Evolutionary conservation across 2,329 filamentous ascomycete genomes (phyloP).

Genomic region (Exserohilum rostratum): DNA sequence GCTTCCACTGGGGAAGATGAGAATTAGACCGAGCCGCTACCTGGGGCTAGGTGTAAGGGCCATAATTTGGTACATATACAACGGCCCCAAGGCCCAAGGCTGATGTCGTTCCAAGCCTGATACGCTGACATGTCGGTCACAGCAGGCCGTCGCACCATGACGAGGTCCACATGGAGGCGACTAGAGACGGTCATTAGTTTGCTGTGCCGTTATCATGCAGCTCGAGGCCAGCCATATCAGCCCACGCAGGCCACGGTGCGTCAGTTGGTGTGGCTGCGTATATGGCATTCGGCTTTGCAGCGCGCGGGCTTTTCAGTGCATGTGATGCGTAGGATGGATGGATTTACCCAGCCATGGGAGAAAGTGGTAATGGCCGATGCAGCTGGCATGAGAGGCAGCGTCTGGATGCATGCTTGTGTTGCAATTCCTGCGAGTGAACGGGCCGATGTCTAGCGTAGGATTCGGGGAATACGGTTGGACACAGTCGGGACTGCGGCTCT

Average conservation of each 20-base stretch:
- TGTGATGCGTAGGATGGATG: not conserved
- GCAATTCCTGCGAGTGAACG: conserved; percentile 3
- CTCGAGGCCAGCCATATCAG: conserved; percentile 3
- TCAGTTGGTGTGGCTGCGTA: not conserved
- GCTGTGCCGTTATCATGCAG: conserved; percentile 18
- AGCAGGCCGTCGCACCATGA: not conserved
- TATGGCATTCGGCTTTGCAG: not conserved
- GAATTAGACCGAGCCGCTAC: conserved; percentile 4
- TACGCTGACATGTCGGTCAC: conserved; percentile 3
- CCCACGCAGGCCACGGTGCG: conserved; percentile 5
- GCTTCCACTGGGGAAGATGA: not conserved
- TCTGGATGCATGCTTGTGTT: not conserved
- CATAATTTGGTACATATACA: conserved; percentile 11
- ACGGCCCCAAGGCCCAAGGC: not conserved
- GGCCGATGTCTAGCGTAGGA: conserved; percentile 5
- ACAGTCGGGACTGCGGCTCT: conserved; percentile 2
- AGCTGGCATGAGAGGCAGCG: not conserved
- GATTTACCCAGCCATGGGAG: not conserved
- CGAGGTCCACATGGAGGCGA: not conserved
- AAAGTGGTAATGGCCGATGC: conserved; percentile 7
- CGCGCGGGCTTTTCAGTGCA: not conserved
- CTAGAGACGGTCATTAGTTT: conserved; percentile 6
- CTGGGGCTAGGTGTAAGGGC: not conserved
- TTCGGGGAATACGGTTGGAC: conserved; percentile 9
- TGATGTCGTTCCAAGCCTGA: not conserved